Conservation (phyloP, 306 rosid genomes). For the Crotalaria pallida region DNA sequence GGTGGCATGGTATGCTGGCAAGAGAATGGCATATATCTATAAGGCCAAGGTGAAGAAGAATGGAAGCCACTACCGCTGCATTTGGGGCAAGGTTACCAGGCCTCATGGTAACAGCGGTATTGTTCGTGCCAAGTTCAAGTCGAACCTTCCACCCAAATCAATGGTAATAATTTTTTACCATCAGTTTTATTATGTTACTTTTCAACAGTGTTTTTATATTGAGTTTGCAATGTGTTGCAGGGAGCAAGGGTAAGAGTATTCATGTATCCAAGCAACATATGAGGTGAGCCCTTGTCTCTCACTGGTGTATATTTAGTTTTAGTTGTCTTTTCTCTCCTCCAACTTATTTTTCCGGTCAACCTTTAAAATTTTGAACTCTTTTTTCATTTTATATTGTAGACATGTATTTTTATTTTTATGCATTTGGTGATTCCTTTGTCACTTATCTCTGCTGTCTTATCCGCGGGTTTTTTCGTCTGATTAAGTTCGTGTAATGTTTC, state of each 20-base stretch:
- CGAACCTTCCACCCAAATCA: slow-evolving; percentile 84
- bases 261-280: slow-evolving; percentile 90
- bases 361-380: background rate
- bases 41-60: slow-evolving; percentile 89
- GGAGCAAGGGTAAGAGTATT: slow-evolving; percentile 83
- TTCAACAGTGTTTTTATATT: background rate
- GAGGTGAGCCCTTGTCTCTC: slow-evolving; percentile 30
- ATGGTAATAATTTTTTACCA: slow-evolving; percentile 42
- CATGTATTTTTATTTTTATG: background rate
- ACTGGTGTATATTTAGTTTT: background rate
- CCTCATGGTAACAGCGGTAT: slow-evolving; percentile 91
- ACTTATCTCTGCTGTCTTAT: background rate
- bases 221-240: slow-evolving; percentile 29
- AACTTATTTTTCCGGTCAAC: background rate
- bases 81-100: slow-evolving; percentile 88
- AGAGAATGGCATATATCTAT: slow-evolving; percentile 79
- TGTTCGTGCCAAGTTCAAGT: slow-evolving; percentile 86
- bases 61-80: slow-evolving; percentile 80
- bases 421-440: background rate
- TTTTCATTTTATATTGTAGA: background rate
- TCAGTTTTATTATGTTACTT: background rate
- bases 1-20: slow-evolving; percentile 84
- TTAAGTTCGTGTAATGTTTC: too few species aligned
- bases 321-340: background rate
- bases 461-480: background rate